These are phyloP conservation scores for Kernera saxatilis DNA, from an alignment of 345 rosid species.

Conservation along the genomic window DNA sequence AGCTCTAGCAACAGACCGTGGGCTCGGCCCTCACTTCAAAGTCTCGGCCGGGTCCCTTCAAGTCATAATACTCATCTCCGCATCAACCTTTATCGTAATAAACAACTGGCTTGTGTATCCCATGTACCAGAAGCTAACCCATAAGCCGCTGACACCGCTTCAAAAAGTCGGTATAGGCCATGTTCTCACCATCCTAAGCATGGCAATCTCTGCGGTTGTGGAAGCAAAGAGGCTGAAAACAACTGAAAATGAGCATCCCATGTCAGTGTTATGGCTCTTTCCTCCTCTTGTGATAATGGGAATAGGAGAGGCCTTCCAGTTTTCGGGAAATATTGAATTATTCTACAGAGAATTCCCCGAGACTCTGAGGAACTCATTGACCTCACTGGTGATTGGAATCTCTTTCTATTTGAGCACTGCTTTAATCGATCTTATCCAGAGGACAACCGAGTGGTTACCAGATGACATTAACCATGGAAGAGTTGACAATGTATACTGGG, in stretches of 20 bases:
- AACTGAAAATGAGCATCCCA: constrained; percentile 20
- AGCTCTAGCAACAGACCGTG: constrained; percentile 46
- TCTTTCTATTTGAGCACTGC: constrained; percentile 38
- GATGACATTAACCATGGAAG: constrained; percentile 45
- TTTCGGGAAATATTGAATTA: constrained; percentile 41
- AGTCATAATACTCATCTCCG: constrained; percentile 28
- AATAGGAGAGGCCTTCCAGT: constrained; percentile 47
- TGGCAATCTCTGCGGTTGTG: constrained; percentile 34
- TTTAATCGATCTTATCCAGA: constrained; percentile 32
- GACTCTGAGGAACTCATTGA: constrained; percentile 40
- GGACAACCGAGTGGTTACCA: constrained; percentile 44
- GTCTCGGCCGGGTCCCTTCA: constrained; percentile 45
- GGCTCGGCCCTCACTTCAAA: constrained; percentile 37
- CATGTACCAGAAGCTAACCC: constrained; percentile 31
- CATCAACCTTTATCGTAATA: constrained; percentile 23
- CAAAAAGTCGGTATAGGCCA: constrained; percentile 49
- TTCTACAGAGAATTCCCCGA: constrained; percentile 45
- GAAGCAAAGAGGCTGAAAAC: constrained; percentile 41
- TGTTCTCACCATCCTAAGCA: constrained; percentile 25
- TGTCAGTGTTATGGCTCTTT: constrained; percentile 46
- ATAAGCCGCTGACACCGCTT: constrained; percentile 21
- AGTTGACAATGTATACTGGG: constrained; percentile 42
- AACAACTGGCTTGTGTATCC: constrained; percentile 35
- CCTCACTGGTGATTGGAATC: constrained; percentile 34
- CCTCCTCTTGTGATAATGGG: constrained; percentile 45